Percentiles rank a stretch among this genome's conserved stretches.
Evolutionary conservation across 2,329 filamentous ascomycete species (phyloP).

Genomic region (Aureobasidium vineae): DNA sequence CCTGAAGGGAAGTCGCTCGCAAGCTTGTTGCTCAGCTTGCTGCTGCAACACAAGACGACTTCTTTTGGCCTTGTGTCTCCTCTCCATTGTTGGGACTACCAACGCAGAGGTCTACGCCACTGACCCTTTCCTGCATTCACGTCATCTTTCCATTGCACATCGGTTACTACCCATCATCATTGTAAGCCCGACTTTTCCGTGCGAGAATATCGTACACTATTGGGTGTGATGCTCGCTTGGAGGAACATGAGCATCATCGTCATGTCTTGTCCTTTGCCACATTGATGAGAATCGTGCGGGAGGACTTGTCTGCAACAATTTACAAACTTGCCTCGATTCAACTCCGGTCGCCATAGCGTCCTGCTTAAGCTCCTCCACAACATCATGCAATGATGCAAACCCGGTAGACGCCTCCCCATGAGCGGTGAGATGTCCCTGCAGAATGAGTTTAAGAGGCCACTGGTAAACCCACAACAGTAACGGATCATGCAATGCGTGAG

Average conservation of each 20-base stretch:
- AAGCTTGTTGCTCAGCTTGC: background rate
- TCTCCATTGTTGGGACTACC: background rate
- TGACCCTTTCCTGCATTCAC: background rate
- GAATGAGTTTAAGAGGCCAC: background rate
- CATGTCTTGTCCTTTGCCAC: constrained; percentile 4
- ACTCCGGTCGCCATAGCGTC: constrained; percentile 15
- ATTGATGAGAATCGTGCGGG: background rate
- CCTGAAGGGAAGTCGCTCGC: background rate
- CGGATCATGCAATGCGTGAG: constrained; percentile 5
- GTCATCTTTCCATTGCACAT: background rate
- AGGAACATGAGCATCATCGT: background rate
- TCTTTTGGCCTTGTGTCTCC: background rate
- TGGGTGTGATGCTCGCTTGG: constrained; percentile 6
- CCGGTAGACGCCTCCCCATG: constrained; percentile 14
- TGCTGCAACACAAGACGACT: background rate
- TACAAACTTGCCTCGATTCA: background rate
- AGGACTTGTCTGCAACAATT: background rate
- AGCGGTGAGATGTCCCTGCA: constrained; percentile 25
- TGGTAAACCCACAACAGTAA: background rate
- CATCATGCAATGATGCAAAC: constrained; percentile 22
- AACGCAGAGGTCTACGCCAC: constrained; percentile 11
- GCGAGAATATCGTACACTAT: background rate
- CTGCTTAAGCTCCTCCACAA: constrained; percentile 13
- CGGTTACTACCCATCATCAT: constrained; percentile 2
- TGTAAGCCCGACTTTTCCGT: constrained; percentile 4